phyloP scores from a whole-genome alignment of 441 rosid genomes.

The Bruguiera hainesii region DNA sequence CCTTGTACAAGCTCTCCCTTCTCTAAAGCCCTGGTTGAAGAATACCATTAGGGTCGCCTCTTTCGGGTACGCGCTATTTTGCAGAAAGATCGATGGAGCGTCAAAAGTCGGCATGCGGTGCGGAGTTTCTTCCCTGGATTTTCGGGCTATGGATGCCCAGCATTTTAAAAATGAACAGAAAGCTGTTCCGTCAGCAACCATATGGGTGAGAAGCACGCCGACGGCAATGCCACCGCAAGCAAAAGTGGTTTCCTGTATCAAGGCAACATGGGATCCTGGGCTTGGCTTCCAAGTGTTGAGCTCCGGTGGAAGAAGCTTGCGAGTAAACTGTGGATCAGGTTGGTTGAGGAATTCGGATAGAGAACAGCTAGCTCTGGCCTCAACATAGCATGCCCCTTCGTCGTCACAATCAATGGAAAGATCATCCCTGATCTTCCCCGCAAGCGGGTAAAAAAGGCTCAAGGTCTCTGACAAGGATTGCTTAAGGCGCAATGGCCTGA shows the following conservation, averaged over 20 bases:
- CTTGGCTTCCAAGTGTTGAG: constrained; percentile 2
- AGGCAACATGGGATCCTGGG: constrained; percentile 19
- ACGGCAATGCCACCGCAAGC: constrained; percentile 24
- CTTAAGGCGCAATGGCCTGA: neutral
- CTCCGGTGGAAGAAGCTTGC: constrained; percentile 32
- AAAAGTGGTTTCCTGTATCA: constrained; percentile 21
- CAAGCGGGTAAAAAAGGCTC: constrained; percentile 38
- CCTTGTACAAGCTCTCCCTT: constrained; percentile 10
- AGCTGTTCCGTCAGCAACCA: constrained; percentile 23
- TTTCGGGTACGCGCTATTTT: neutral
- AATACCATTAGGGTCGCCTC: constrained; percentile 5
- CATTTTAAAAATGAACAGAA: neutral
- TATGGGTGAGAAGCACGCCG: constrained; percentile 18
- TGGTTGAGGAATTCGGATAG: constrained; percentile 20
- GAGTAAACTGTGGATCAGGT: constrained; percentile 27
- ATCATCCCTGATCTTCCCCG: constrained; percentile 38
- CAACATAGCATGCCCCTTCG: constrained; percentile 38
- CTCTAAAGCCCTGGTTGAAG: constrained; percentile 21
- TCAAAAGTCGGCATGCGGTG: neutral
- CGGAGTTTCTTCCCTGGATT: neutral
- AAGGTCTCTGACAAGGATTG: constrained; percentile 37
- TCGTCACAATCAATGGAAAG: constrained; percentile 43
- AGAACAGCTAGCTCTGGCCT: constrained; percentile 24
- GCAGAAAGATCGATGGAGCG: constrained; percentile 18
- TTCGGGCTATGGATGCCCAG: constrained; percentile 14